Evolutionary conservation across 2,329 filamentous ascomycete species (phyloP).

Genomic region (Ilyonectria sp.): DNA sequence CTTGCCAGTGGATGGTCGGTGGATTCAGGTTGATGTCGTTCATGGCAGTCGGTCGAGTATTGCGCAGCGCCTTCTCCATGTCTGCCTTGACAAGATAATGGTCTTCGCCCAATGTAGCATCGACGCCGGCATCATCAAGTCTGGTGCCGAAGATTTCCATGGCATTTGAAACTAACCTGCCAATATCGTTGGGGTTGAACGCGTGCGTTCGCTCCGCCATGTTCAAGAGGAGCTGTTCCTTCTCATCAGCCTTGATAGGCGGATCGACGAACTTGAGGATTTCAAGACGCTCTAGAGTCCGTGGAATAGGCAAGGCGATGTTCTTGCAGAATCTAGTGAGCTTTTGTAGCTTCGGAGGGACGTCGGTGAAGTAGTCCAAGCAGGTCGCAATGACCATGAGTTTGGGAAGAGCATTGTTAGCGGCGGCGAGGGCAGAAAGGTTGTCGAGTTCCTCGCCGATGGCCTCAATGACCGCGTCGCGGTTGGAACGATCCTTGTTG

Average conservation of each 20-base stretch:
- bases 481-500: slow-evolving; percentile 69
- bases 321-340: slow-evolving; percentile 76
- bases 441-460: slow-evolving; percentile 71
- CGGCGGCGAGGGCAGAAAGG: slow-evolving; percentile 59
- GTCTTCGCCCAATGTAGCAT: slow-evolving; percentile 32
- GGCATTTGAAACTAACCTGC: slow-evolving; percentile 67
- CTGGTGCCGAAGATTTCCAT: slow-evolving; percentile 47
- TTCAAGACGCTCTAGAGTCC: slow-evolving; percentile 77
- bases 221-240: slow-evolving; percentile 67
- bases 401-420: slow-evolving; percentile 60
- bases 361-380: slow-evolving; percentile 77
- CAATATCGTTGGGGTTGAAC: slow-evolving; percentile 85
- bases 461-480: slow-evolving; percentile 64
- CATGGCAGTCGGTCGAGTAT: slow-evolving; percentile 87
- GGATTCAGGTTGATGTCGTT: slow-evolving; percentile 91
- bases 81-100: slow-evolving; percentile 62
- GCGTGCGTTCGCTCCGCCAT: slow-evolving; percentile 87
- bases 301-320: slow-evolving; percentile 84
- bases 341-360: slow-evolving; percentile 79
- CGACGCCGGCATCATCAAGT: slow-evolving; percentile 40
- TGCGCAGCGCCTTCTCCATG: slow-evolving; percentile 75
- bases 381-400: slow-evolving; percentile 85
- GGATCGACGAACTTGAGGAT: slow-evolving; percentile 77
- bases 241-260: slow-evolving; percentile 62
- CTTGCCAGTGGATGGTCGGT: slow-evolving; percentile 86